These are phyloP conservation scores for Opeltia flavorubescens DNA, from an alignment of 495 filamentous ascomycete genomes.

Conservation along the genomic window DNA sequence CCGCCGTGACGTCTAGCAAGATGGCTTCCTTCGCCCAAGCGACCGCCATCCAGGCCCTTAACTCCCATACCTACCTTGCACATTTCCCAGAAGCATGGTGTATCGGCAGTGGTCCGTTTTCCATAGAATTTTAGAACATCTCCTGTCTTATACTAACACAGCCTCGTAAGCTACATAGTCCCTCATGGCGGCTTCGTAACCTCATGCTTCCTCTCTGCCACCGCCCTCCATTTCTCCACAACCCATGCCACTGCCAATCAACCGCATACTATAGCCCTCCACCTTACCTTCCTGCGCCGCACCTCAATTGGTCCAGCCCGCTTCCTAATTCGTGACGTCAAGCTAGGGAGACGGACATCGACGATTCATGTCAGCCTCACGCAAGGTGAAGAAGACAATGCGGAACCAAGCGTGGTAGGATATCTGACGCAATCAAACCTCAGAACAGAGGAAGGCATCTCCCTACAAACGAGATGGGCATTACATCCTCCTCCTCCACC, in stretches of 20 bases:
- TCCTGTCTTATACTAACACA: slow-evolving; percentile 4
- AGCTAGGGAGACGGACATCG: slow-evolving; percentile 55
- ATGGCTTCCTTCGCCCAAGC: slow-evolving; percentile 39
- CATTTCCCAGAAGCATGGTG: slow-evolving; percentile 49
- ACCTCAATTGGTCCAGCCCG: slow-evolving; percentile 47
- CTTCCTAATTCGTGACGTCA: slow-evolving; percentile 55
- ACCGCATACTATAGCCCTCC: slow-evolving; percentile 48
- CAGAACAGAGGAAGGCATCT: slow-evolving; percentile 40
- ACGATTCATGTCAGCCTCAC: slow-evolving; percentile 54
- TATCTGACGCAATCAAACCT: slow-evolving; percentile 12
- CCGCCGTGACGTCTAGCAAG: not conserved
- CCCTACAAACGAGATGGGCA: slow-evolving; percentile 36
- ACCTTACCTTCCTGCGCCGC: slow-evolving; percentile 59
- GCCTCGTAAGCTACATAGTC: slow-evolving; percentile 31
- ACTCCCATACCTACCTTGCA: slow-evolving; percentile 45
- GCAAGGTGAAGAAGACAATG: slow-evolving; percentile 24
- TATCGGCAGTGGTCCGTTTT: slow-evolving; percentile 47
- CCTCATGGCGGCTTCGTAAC: slow-evolving; percentile 75
- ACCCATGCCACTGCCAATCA: slow-evolving; percentile 47
- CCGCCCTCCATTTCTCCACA: slow-evolving; percentile 47
- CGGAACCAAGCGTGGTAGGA: slow-evolving; percentile 5
- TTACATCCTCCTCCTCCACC: slow-evolving; percentile 33
- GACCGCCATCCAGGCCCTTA: slow-evolving; percentile 37
- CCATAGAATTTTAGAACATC: not conserved
- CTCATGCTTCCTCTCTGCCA: slow-evolving; percentile 45